Evolutionary conservation across 169 alveolate species (phyloP), one percentile per base, ranked within the genome.

Genomic region (Plasmodium blacklocki): DNA sequence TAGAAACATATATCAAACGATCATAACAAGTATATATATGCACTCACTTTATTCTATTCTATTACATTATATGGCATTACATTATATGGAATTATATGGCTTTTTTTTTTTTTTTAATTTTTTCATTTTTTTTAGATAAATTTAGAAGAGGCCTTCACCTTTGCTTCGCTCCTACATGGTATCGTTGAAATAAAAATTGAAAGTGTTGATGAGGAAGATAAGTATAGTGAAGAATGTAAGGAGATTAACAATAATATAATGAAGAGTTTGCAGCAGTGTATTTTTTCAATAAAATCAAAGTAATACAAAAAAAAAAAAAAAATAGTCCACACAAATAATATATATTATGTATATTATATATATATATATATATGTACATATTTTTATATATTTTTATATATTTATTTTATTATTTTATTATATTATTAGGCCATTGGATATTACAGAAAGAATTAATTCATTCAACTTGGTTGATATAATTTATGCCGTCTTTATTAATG

Each of bases 171-270:
- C 11, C 68, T 75, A 12, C 88, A 75, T 52, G 88, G 88, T 18
- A 75, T 75, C 43, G 88, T 75, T 5, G 76, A 75, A 19, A 23
- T 75, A 18, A 60, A 63, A 18, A 63, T 75, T 5, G 88, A 75
- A 32, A 62, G 88, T 21, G 88, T 75, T n/a, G 75, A 75, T 56
- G 88, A 75, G n/a, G 88, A 75, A 6, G 88, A 75, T 29, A 63
- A 75, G 2, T 75, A 75, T 29, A 75, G 23, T 56, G 88, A 75
- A 26, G 75, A 62, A 1, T 75, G 88, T 32, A 75, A 63, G n/a
- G 21, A 39, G 3, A 52, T 63, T 1, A 75, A 75, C 26, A 23
- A 32, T 7, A 62, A 47, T 43, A 75, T 75, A n/a, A 18, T 63
- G 50, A 75, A 75, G 12, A 75, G 54, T 9, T 29, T 75, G 11